These are phyloP conservation scores for Chamaenerion angustifolium DNA, from an alignment of 345 rosid species.

Conservation along the genomic window DNA sequence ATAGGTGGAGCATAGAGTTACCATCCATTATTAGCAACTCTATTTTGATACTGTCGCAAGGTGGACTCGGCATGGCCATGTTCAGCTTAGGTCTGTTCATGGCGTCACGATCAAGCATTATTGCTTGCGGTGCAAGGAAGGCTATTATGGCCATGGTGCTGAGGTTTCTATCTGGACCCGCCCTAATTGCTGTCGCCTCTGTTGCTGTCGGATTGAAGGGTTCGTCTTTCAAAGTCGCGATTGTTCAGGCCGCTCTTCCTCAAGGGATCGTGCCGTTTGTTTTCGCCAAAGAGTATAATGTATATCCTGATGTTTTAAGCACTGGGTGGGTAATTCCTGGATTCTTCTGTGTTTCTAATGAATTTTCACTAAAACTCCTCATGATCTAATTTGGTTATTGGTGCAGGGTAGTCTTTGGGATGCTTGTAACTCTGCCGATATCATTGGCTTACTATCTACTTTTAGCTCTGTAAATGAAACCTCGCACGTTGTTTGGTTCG, in stretches of 20 bases:
- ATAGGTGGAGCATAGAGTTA: slow-evolving; percentile 51
- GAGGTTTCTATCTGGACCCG: slow-evolving; percentile 60
- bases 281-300: slow-evolving; percentile 74
- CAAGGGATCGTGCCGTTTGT: slow-evolving; percentile 89
- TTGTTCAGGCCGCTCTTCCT: slow-evolving; percentile 89
- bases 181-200: slow-evolving; percentile 56
- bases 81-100: slow-evolving; percentile 90
- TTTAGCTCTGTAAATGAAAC: slow-evolving; percentile 31
- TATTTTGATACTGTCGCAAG: slow-evolving; percentile 47
- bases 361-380: too few species aligned
- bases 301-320: slow-evolving; percentile 66
- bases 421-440: slow-evolving; percentile 68
- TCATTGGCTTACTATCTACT: slow-evolving; percentile 60
- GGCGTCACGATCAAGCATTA: slow-evolving; percentile 52
- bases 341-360: not conserved
- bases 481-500: too few species aligned
- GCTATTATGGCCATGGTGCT: slow-evolving; percentile 36
- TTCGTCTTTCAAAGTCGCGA: slow-evolving; percentile 35
- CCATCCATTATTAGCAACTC: slow-evolving; percentile 58
- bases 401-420: slow-evolving; percentile 68
- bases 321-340: slow-evolving; percentile 35
- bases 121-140: slow-evolving; percentile 62
- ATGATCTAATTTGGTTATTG: not conserved
- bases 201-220: slow-evolving; percentile 32
- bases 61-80: slow-evolving; percentile 98